A percentile compares a stretch with the other conserved stretches of the same genome.
Conservation (phyloP, 306 rosid species). For the Vigna radiata region DNA sequence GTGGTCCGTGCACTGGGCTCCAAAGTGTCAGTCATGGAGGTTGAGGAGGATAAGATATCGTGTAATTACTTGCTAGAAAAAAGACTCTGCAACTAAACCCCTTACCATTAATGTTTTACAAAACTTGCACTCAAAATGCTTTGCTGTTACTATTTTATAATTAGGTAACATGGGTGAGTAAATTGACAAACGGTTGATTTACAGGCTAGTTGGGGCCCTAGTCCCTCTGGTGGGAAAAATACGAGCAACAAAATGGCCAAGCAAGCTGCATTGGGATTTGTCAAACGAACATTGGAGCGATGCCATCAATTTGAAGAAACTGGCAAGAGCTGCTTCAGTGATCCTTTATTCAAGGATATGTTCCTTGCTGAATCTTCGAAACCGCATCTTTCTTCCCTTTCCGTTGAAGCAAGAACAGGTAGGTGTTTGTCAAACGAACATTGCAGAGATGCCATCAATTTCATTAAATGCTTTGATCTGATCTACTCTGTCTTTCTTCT, state of each 20-base stretch:
- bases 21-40: not conserved
- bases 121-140: slow-evolving; percentile 29
- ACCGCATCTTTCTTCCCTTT: slow-evolving; percentile 60
- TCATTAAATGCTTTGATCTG: slow-evolving; percentile 20
- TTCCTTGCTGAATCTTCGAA: slow-evolving; percentile 73
- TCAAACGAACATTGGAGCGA: slow-evolving; percentile 82
- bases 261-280: slow-evolving; percentile 83
- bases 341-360: slow-evolving; percentile 71
- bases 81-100: slow-evolving; percentile 12
- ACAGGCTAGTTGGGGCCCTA: slow-evolving; percentile 82
- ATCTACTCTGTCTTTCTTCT: slow-evolving; percentile 32
- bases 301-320: slow-evolving; percentile 84
- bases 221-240: slow-evolving; percentile 82
- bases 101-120: slow-evolving; percentile 5
- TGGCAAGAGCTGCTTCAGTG: slow-evolving; percentile 92
- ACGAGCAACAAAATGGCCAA: slow-evolving; percentile 87
- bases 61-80: not conserved
- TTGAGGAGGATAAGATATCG: not conserved
- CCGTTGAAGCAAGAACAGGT: slow-evolving; percentile 78
- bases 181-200: slow-evolving; percentile 48
- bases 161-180: slow-evolving; percentile 41
- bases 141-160: not conserved
- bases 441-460: too few species aligned
- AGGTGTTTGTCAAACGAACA: slow-evolving; percentile 42
- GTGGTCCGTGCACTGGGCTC: slow-evolving; percentile 13